These are phyloP conservation scores for Grigorovia yakushimaensis DNA, from an alignment of 805 yeast genomes.

Conservation along the genomic window DNA sequence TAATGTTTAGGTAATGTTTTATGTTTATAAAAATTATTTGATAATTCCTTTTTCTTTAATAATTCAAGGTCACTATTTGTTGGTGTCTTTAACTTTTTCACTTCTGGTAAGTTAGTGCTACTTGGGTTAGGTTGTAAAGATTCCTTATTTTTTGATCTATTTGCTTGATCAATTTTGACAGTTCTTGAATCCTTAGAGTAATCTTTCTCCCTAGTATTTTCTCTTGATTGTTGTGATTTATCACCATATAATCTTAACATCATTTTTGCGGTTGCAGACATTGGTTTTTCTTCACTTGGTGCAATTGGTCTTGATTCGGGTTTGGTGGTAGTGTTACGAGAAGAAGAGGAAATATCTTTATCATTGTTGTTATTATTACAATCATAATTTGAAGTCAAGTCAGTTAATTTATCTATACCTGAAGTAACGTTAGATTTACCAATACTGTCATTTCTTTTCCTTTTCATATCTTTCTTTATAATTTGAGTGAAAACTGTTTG, in stretches of 20 bases:
- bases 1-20: neutral
- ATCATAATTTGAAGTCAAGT: too few relatives aligned
- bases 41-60: neutral
- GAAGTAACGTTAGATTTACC: constrained; percentile 1
- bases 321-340: neutral
- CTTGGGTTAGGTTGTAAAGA: neutral
- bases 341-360: neutral
- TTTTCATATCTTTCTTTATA: constrained; percentile 17
- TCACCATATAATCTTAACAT: constrained; percentile 12
- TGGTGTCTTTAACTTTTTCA: constrained; percentile 6
- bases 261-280: constrained; percentile 12
- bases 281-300: neutral
- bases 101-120: constrained; percentile 3
- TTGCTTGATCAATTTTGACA: neutral
- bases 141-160: neutral
- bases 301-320: neutral
- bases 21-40: neutral
- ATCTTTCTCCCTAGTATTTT: neutral
- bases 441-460: constrained; percentile 13
- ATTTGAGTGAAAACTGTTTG: constrained; percentile 13
- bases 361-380: neutral
- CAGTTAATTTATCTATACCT: neutral
- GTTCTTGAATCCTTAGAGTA: neutral
- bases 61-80: neutral
- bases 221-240: constrained; percentile 3